A percentile compares a stretch with the other conserved stretches of the same genome.
These are phyloP conservation scores for Gilbertella persicaria DNA, from an alignment of 371 early-diverging fungal species.

Conservation along the genomic window DNA sequence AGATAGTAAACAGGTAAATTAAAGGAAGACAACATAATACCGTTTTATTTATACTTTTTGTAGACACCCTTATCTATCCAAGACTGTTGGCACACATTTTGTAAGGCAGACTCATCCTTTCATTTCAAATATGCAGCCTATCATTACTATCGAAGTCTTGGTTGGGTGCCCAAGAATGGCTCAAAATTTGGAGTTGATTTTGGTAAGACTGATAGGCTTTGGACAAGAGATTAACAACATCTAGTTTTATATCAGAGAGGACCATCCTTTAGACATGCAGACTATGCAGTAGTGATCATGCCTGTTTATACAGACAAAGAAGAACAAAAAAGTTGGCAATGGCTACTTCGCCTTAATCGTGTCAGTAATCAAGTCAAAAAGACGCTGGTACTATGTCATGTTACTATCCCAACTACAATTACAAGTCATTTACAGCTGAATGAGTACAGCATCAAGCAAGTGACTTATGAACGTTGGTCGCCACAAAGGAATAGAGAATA, in stretches of 20 bases:
- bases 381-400: slow-evolving; percentile 60
- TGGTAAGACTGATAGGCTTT: slow-evolving; percentile 40
- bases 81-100: slow-evolving; percentile 42
- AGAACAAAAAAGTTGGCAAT: slow-evolving; percentile 48
- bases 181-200: slow-evolving; percentile 85
- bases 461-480: slow-evolving; percentile 60
- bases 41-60: background rate
- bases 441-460: slow-evolving; percentile 46
- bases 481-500: slow-evolving; percentile 58
- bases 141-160: slow-evolving; percentile 76
- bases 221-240: background rate
- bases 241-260: slow-evolving; percentile 33
- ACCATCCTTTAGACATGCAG: slow-evolving; percentile 31
- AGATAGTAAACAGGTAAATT: slow-evolving; percentile 34
- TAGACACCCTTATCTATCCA: slow-evolving; percentile 21
- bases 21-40: background rate
- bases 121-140: slow-evolving; percentile 73
- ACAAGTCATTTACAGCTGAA: slow-evolving; percentile 13
- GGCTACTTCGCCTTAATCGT: slow-evolving; percentile 59
- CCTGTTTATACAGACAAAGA: slow-evolving; percentile 12
- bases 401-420: slow-evolving; percentile 33
- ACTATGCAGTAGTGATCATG: slow-evolving; percentile 37
- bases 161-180: slow-evolving; percentile 85
- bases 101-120: slow-evolving; percentile 36
- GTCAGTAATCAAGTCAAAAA: slow-evolving; percentile 68